Percentiles rank a stretch among this genome's conserved stretches.
Evolutionary conservation across 2,329 filamentous ascomycete genomes (phyloP).

Genomic region (Fusarium coicis): DNA sequence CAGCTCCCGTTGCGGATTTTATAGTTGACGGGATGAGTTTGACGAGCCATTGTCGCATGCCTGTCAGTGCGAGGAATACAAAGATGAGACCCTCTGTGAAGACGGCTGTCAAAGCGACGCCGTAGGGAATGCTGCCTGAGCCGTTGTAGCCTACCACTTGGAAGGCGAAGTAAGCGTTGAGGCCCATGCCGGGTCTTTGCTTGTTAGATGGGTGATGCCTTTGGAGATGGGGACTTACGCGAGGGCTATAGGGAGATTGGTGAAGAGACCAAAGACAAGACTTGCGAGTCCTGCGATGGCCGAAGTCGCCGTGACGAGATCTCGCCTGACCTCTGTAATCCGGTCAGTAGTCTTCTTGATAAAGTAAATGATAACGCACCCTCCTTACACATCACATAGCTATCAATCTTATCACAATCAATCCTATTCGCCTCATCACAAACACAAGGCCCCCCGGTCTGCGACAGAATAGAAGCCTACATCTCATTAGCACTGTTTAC

Average conservation of each 20-base stretch:
- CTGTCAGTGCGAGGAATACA: slow-evolving; percentile 76
- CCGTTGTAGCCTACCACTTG: slow-evolving; percentile 75
- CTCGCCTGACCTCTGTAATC: slow-evolving; percentile 67
- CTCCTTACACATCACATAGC: slow-evolving; percentile 53
- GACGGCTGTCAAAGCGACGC: slow-evolving; percentile 79
- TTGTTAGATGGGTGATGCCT: slow-evolving; percentile 65
- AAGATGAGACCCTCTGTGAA: slow-evolving; percentile 87
- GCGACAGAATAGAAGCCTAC: slow-evolving; percentile 29
- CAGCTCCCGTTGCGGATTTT: slow-evolving; percentile 82
- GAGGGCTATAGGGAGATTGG: slow-evolving; percentile 35
- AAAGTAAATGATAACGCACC: not conserved
- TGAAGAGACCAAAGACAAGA: slow-evolving; percentile 28
- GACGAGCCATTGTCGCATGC: slow-evolving; percentile 86
- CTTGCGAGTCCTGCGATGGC: slow-evolving; percentile 77
- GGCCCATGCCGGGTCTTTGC: slow-evolving; percentile 53
- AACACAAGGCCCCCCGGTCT: slow-evolving; percentile 25
- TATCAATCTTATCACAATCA: slow-evolving; percentile 60
- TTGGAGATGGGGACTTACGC: slow-evolving; percentile 6
- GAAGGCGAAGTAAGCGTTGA: slow-evolving; percentile 86
- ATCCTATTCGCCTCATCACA: slow-evolving; percentile 40
- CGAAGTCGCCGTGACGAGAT: slow-evolving; percentile 82
- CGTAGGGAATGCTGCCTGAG: slow-evolving; percentile 75
- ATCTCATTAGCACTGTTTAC: not conserved
- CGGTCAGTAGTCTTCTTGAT: not conserved
- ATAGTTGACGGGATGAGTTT: slow-evolving; percentile 81